Base-by-base conservation (phyloP, 2,329 filamentous ascomycete species). In the Diatrype stigma region DNA sequence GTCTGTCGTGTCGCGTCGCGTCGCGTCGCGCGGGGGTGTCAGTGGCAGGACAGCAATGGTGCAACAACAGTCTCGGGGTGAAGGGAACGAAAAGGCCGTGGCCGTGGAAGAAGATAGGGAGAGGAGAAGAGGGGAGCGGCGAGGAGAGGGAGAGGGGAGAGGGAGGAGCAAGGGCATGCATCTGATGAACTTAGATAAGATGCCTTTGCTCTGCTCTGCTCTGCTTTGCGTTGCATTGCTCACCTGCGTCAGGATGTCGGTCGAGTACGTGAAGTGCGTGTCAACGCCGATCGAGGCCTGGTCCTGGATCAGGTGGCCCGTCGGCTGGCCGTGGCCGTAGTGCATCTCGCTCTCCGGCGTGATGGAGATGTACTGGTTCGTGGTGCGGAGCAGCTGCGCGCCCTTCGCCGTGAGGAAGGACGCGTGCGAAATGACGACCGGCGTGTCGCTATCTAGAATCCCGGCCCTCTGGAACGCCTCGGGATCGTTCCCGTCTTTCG, bases 321-420 rank as follows among this genome's bases (percentile, higher is more conserved):
- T 59, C 1, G 70, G 69, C 51, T 82, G 76, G 0, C 65, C 68
- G 56, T 80, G 77, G n/a, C 80, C 80, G 62, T 76, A 82, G 60
- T 81, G 78, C 70, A 80, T 75, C 57, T 84, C 80, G 0, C 77
- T 80, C 58, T 84, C 81, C 1, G 79, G 78, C 0, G 81, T 83
- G 51, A 79, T 79, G 47, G 78, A 79, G 40, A 84, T 64, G 63
- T 77, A 76, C 47, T 81, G 73, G 62, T 82, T 76, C 2, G 71
- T 71, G 0, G 63, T 52, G 11, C 76, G 75, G 1, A 83, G 70
- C 0, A 79, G 66, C 1, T 63, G 48, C 0, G 67, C 66, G 14
- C 75, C 72, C 0, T 54, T 51, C 1, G 68, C 60, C 0, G 72
- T 73, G 17, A 80, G 60, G 62, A 70, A 77, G 14, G 66, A 69